Percentiles rank a stretch among this genome's conserved stretches.
These are phyloP conservation scores for Plantago coronopus DNA, from an alignment of 305 asterid species.

Conservation along the genomic window DNA sequence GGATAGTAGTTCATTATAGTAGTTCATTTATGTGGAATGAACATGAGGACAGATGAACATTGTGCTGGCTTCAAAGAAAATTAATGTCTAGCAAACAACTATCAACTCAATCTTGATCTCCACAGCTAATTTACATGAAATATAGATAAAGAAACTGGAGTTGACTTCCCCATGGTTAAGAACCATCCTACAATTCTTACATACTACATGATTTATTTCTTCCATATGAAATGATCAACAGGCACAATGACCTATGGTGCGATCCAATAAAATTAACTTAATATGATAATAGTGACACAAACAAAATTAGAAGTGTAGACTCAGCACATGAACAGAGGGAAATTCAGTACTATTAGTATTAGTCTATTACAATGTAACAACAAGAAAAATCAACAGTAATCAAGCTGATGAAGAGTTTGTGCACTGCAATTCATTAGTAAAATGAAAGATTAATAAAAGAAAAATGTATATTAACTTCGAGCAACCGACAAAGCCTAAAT, in stretches of 20 bases:
- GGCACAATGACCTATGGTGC: no score
- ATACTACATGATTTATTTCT: no score
- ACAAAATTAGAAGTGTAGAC: neutral
- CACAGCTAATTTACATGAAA: neutral
- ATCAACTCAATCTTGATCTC: neutral
- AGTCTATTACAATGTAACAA: neutral
- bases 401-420: neutral
- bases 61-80: neutral
- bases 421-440: neutral
- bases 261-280: no score
- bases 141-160: no score
- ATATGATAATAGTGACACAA: neutral
- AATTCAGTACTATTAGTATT: neutral
- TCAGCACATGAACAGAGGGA: neutral
- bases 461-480: no score
- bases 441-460: neutral
- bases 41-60: slow-evolving; percentile 5
- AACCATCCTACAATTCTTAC: no score
- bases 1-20: slow-evolving; percentile 4
- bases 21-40: neutral
- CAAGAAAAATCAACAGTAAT: neutral
- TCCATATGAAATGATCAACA: no score
- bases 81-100: neutral
- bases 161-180: no score
- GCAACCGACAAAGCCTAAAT: no score